Evolutionary conservation across 2,329 filamentous ascomycete species (phyloP).

Genomic region (Hypoxylon sp.): DNA sequence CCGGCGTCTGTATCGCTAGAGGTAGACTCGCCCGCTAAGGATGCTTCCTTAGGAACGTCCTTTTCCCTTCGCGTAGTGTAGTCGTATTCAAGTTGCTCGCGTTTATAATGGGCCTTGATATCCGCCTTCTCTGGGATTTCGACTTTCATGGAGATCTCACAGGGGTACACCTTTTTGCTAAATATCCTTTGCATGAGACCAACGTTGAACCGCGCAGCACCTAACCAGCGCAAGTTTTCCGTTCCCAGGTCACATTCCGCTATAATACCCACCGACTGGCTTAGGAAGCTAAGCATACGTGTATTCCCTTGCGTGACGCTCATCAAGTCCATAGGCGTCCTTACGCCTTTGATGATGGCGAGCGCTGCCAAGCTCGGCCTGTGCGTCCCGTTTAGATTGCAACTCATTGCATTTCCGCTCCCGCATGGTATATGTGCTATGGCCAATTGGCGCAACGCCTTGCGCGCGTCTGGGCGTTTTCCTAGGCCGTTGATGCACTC

Average conservation of each 20-base stretch:
- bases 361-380: slow-evolving; percentile 83
- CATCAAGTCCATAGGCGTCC: slow-evolving; percentile 87
- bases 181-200: slow-evolving; percentile 86
- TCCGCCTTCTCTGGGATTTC: slow-evolving; percentile 81
- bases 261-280: slow-evolving; percentile 89
- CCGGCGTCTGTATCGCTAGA: slow-evolving; percentile 53
- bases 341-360: slow-evolving; percentile 86
- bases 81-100: slow-evolving; percentile 53
- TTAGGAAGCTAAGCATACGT: slow-evolving; percentile 88
- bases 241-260: slow-evolving; percentile 93
- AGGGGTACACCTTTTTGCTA: slow-evolving; percentile 85
- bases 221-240: slow-evolving; percentile 95
- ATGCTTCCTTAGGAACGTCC: slow-evolving; percentile 28
- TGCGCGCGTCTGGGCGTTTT: slow-evolving; percentile 79
- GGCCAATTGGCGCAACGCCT: slow-evolving; percentile 82
- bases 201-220: slow-evolving; percentile 84
- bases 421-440: slow-evolving; percentile 92
- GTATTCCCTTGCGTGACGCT: slow-evolving; percentile 86
- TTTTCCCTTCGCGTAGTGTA: slow-evolving; percentile 52
- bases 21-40: slow-evolving; percentile 45
- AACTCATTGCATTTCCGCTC: slow-evolving; percentile 93
- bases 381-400: slow-evolving; percentile 88
- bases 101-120: slow-evolving; percentile 81
- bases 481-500: slow-evolving; percentile 96
- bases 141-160: slow-evolving; percentile 88